Conservation (phyloP, 306 rosid genomes). For the Mimosa pudica region DNA sequence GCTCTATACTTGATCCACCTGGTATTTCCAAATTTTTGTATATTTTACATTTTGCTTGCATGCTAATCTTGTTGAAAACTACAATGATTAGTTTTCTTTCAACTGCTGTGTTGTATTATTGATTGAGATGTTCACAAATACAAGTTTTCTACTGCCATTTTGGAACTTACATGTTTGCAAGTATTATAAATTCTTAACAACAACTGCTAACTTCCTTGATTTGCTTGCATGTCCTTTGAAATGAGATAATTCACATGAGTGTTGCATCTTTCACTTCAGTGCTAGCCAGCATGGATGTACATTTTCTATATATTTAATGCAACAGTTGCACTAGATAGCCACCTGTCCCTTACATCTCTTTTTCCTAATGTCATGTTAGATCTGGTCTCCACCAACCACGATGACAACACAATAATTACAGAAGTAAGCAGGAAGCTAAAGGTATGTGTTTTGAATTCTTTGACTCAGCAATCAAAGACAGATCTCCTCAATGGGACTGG, state of each 20-base stretch:
- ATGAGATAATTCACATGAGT: neutral
- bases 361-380: conserved; percentile 38
- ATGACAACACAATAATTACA: conserved; percentile 32
- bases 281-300: neutral
- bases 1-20: conserved; percentile 4
- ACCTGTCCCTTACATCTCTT: neutral
- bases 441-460: conserved; percentile 45
- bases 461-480: conserved; percentile 11
- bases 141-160: neutral
- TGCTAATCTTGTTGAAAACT: neutral
- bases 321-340: neutral
- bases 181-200: neutral
- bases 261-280: neutral
- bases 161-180: neutral
- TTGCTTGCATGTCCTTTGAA: neutral
- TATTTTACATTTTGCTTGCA: conserved; percentile 8
- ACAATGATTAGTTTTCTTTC: neutral
- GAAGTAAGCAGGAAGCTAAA: conserved; percentile 56
- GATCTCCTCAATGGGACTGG: neutral
- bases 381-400: conserved; percentile 29
- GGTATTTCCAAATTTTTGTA: neutral
- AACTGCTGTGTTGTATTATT: neutral
- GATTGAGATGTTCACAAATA: neutral
- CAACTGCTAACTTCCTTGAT: neutral
- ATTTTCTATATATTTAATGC: conserved; percentile 22